Percentiles rank a stretch among this genome's conserved stretches.
These are phyloP conservation scores for Boletellus ananiceps DNA, from an alignment of 768 basidiomycete species.

Conservation along the genomic window DNA sequence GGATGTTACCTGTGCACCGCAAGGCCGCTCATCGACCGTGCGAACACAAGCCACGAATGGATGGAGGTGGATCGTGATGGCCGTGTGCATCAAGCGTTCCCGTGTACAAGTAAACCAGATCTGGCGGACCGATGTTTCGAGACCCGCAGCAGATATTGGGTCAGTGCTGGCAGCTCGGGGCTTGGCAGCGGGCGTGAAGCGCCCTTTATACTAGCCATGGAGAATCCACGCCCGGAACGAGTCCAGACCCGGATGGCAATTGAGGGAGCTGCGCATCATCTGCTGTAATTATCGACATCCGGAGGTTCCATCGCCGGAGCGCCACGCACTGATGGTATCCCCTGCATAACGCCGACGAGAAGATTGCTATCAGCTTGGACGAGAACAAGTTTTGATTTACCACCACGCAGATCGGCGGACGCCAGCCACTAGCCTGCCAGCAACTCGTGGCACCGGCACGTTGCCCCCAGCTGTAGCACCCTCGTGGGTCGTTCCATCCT, in stretches of 20 bases:
- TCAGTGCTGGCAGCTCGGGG: neutral
- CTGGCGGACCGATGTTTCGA: too few relatives aligned
- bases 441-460: too few relatives aligned
- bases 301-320: slow-evolving; percentile 11
- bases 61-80: too few relatives aligned
- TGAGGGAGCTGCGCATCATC: neutral
- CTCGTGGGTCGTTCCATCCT: too few relatives aligned
- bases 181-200: neutral
- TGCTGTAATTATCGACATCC: neutral
- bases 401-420: slow-evolving; percentile 8
- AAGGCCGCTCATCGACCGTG: too few relatives aligned
- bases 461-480: too few relatives aligned
- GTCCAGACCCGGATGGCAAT: neutral
- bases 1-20: too few relatives aligned
- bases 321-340: slow-evolving; percentile 3
- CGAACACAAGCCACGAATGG: too few relatives aligned
- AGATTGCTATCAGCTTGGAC: neutral
- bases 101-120: too few relatives aligned
- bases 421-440: too few relatives aligned
- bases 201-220: neutral
- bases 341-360: slow-evolving; percentile 6
- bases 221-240: neutral
- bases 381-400: slow-evolving; percentile 12
- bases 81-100: too few relatives aligned
- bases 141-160: too few relatives aligned